Conservation (phyloP, 179 eudicot species). For the Carnegiea gigantea region DNA sequence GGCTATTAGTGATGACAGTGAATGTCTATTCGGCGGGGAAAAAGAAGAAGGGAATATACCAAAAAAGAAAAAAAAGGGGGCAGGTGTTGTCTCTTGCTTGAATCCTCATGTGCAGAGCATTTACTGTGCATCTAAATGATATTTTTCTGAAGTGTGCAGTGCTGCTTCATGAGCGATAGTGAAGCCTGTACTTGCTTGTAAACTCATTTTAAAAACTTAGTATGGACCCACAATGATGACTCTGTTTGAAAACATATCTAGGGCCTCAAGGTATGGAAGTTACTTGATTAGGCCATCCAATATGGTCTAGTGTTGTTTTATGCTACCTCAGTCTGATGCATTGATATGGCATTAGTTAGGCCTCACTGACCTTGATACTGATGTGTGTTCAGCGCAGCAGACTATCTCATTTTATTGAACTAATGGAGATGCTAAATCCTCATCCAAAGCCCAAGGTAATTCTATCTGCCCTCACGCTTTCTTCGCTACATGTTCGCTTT, state of each 20-base stretch:
- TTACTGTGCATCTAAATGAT: background rate
- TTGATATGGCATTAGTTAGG: background rate
- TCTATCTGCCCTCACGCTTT: background rate
- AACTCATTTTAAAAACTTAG: background rate
- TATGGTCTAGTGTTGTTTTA: background rate
- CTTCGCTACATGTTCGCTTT: background rate
- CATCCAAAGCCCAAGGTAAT: constrained; percentile 79
- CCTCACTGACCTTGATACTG: constrained; percentile 16
- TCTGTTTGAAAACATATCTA: background rate
- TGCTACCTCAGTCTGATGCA: background rate
- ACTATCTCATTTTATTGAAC: constrained; percentile 79
- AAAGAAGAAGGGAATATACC: too few species aligned
- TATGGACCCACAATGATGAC: too few species aligned
- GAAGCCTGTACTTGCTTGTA: background rate
- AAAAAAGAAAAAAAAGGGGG: background rate
- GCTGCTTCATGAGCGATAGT: background rate
- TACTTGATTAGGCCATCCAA: background rate
- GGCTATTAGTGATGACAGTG: too few species aligned
- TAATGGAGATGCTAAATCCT: constrained; percentile 95
- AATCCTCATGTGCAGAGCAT: too few species aligned
- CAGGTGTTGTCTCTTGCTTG: background rate
- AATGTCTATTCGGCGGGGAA: background rate
- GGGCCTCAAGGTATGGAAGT: background rate
- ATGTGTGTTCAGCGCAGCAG: constrained; percentile 63
- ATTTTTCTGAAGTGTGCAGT: background rate